Evolutionary conservation across 2,329 filamentous ascomycete species (phyloP).

Genomic region (Dothideomycetes sp.): DNA sequence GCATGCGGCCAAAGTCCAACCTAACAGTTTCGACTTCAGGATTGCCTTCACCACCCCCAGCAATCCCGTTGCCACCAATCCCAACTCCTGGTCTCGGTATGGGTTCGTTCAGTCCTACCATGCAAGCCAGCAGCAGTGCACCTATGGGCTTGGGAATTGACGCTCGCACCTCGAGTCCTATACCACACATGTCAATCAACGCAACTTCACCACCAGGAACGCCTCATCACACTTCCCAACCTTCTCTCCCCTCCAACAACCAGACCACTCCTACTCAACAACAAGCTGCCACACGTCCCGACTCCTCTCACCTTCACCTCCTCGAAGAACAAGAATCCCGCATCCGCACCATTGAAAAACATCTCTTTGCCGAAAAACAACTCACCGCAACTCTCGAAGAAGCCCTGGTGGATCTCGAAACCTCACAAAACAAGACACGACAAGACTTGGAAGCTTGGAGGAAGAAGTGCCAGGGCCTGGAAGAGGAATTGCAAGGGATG

Average conservation of each 20-base stretch:
- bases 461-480: slow-evolving; percentile 70
- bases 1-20: slow-evolving; percentile 41
- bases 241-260: slow-evolving; percentile 33
- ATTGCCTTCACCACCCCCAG: slow-evolving; percentile 85
- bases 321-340: slow-evolving; percentile 92
- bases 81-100: slow-evolving; percentile 43
- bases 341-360: slow-evolving; percentile 93
- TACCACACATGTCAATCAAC: slow-evolving; percentile 27
- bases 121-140: not conserved
- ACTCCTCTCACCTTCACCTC: slow-evolving; percentile 60
- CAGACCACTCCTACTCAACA: slow-evolving; percentile 21
- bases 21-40: slow-evolving; percentile 66
- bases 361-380: slow-evolving; percentile 90
- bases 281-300: slow-evolving; percentile 49
- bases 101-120: slow-evolving; percentile 2
- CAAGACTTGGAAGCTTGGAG: slow-evolving; percentile 83
- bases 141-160: slow-evolving; percentile 20
- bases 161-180: slow-evolving; percentile 44
- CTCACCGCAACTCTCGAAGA: slow-evolving; percentile 92
- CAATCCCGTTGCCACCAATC: slow-evolving; percentile 88
- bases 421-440: slow-evolving; percentile 85
- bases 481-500: slow-evolving; percentile 58
- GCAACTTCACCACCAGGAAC: slow-evolving; percentile 26
- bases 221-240: slow-evolving; percentile 25
- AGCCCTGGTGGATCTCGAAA: slow-evolving; percentile 86